phyloP scores from a whole-genome alignment of 352 stramenopile species.

The Salisapilia sapeloensis region DNA sequence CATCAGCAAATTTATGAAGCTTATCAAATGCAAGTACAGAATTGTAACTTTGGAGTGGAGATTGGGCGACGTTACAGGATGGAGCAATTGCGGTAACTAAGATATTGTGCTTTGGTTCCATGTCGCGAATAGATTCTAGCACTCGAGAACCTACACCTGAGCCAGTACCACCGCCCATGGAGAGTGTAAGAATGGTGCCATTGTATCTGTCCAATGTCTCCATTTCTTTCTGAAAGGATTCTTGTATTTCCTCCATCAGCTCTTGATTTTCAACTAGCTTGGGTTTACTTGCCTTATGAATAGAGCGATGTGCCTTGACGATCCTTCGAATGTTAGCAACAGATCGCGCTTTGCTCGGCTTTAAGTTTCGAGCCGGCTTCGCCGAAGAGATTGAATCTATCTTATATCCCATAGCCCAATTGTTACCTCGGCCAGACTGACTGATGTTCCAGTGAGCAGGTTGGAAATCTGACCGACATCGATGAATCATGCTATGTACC shows the following conservation, averaged over 20 bases:
- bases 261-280: conserved; percentile 22
- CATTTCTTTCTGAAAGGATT: conserved; percentile 56
- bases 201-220: conserved; percentile 52
- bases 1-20: conserved; percentile 54
- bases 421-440: conserved; percentile 68
- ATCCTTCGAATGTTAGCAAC: too few species aligned
- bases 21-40: conserved; percentile 46
- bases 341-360: too few species aligned
- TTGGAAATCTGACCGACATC: conserved; percentile 5
- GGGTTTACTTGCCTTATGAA: conserved; percentile 3
- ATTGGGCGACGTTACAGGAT: conserved; percentile 39
- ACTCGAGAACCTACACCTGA: conserved; percentile 64
- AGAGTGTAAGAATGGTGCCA: conserved; percentile 63
- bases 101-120: conserved; percentile 46
- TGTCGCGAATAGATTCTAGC: conserved; percentile 65
- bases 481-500: conserved; percentile 13
- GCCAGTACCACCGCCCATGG: conserved; percentile 65
- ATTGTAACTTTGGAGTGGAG: conserved; percentile 80
- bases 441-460: conserved; percentile 36
- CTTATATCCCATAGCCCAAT: conserved; percentile 83
- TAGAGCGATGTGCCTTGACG: too few species aligned
- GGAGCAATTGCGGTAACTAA: conserved; percentile 49
- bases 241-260: conserved; percentile 46
- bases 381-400: too few species aligned
- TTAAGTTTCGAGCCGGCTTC: too few species aligned